Base-by-base conservation (phyloP, 192 early-diverging fungal species). In the Jimgerdemannia flammicorona region DNA sequence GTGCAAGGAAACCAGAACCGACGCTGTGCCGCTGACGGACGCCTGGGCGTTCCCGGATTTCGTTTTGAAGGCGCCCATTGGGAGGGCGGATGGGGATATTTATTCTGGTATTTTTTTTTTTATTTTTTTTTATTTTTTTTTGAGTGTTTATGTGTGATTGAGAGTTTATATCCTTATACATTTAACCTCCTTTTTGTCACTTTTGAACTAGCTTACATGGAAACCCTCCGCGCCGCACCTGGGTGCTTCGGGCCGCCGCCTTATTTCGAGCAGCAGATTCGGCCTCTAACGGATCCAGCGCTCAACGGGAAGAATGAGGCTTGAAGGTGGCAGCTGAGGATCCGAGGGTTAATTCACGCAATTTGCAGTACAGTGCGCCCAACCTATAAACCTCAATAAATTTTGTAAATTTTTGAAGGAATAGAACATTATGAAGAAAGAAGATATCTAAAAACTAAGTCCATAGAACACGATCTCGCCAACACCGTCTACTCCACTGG, bases 31-130 rank as follows among this genome's bases (percentile, higher is more conserved):
- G 14, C 72, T 90, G 3, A 80, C 84, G 3, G 88, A 90, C 72
- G 83, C 82, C n/a, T 90, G 84, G 78, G 83, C 78, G 20, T 79
- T 82, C 43, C 85, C 88, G 49, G 88, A 90, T 67, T 90, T 82
- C 78, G 67, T 90, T 6, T 14, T 88, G 67, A 86, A 90, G 79
- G 85, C 87, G 9, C 88, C 88, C 44, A 84, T 90, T 71, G 88
- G 84, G 65, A 86, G 76, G 67, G 86, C 84, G 64, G 88, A 90
- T 73, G 88, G 88, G 4, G 82, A 88, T 72, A 86, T 88, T 44
- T 90, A 90, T 80, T 70, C 81, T 65, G 86, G 81, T 80, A 83
- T 75, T 40, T 19, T 18, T 39, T 11, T 41, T 41, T 64, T 70
- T 42, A 7, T 54, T 54, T 54, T 54, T 54, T 54, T 54, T 54